Conservation (phyloP, 768 basidiomycete species). For the Lepiota brunneoincarnata region DNA sequence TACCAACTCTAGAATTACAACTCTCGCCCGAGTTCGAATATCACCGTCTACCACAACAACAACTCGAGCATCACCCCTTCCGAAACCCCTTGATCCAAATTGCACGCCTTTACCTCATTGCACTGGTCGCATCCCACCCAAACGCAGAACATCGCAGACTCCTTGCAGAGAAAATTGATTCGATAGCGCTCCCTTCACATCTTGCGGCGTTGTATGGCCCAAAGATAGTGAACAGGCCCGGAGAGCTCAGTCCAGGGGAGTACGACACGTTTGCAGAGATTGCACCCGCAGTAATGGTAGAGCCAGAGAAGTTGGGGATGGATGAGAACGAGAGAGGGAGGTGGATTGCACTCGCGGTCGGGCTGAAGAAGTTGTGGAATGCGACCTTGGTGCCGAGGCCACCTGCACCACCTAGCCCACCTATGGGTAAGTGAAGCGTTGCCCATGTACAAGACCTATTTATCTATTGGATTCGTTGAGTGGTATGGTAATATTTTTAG, state of each 20-base stretch:
- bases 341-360: constrained; percentile 8
- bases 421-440: no score
- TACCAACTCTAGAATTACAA: neutral
- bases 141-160: constrained; percentile 4
- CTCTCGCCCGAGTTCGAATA: constrained; percentile 2
- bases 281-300: neutral
- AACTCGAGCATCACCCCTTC: constrained; percentile 6
- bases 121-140: constrained; percentile 5
- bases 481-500: no score
- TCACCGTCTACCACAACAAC: constrained; percentile 2
- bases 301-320: constrained; percentile 3
- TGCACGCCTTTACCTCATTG: constrained; percentile 2
- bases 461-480: no score
- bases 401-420: neutral
- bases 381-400: neutral
- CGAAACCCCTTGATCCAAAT: constrained; percentile 4
- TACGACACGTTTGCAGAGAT: constrained; percentile 7
- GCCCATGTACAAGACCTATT: no score
- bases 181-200: neutral
- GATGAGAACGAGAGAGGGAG: constrained; percentile 7
- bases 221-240: neutral
- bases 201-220: constrained; percentile 5
- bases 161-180: constrained; percentile 1
- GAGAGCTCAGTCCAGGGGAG: constrained; percentile 6
- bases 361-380: constrained; percentile 8